Conservation (phyloP, 441 rosid genomes). For the Arabidopsis lyrata region DNA sequence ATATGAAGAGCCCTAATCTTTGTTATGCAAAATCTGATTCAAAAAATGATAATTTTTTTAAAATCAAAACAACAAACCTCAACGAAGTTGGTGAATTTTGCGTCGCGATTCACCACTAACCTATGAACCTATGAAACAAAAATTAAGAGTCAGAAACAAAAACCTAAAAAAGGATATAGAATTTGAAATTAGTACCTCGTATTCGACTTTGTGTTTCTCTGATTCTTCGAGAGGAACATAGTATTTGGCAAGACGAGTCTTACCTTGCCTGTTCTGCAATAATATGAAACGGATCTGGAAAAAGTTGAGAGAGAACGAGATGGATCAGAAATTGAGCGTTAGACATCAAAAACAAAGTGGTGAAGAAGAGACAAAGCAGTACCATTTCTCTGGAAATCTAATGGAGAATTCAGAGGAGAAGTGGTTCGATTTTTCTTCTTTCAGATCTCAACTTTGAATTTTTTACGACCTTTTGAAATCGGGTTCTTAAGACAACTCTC, state of each 20-base stretch:
- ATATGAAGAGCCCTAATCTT: neutral
- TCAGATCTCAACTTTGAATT: constrained; percentile 14
- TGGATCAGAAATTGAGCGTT: constrained; percentile 17
- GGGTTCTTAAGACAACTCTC: neutral
- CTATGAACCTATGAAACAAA: constrained; percentile 76
- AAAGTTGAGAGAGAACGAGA: constrained; percentile 2
- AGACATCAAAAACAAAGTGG: neutral
- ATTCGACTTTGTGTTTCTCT: constrained; percentile 98
- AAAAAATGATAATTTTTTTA: neutral
- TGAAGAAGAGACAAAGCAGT: neutral
- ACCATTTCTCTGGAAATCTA: constrained; percentile 30
- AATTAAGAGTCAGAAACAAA: neutral
- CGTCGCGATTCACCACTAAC: constrained; percentile 93
- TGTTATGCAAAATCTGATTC: neutral
- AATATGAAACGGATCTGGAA: constrained; percentile 97
- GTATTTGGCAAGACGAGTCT: constrained; percentile 99
- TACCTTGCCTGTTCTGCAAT: constrained; percentile 97
- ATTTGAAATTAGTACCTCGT: constrained; percentile 64
- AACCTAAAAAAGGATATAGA: neutral
- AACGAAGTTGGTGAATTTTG: constrained; percentile 94
- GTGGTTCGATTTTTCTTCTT: neutral
- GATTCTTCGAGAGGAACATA: constrained; percentile 98
- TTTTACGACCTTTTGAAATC: constrained; percentile 2
- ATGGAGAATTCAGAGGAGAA: constrained; percentile 15
- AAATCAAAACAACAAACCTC: constrained; percentile 60